A percentile compares a stretch with the other conserved stretches of the same genome.
These are phyloP conservation scores for Isatis tinctoria DNA, from an alignment of 345 rosid species.

Conservation along the genomic window DNA sequence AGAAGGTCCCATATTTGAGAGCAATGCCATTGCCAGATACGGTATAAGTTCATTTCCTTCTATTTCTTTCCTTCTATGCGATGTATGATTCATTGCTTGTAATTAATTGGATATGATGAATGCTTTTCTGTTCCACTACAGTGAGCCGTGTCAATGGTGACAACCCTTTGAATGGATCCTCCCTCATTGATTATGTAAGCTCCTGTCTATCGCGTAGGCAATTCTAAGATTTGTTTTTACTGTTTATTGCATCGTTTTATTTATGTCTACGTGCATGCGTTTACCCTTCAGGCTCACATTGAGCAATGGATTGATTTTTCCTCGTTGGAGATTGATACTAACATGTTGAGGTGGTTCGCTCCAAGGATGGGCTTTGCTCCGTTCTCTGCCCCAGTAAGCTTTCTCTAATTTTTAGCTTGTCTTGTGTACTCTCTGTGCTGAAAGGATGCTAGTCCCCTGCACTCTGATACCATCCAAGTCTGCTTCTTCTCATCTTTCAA, in stretches of 20 bases:
- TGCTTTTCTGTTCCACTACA: slow-evolving; percentile 27
- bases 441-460: not conserved
- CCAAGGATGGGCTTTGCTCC: slow-evolving; percentile 57
- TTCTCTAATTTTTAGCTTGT: not conserved
- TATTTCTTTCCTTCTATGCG: not conserved
- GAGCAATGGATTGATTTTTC: slow-evolving; percentile 98
- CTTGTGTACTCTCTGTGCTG: not conserved
- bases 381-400: slow-evolving; percentile 75
- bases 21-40: slow-evolving; percentile 94
- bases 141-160: slow-evolving; percentile 70
- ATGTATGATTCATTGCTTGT: not conserved
- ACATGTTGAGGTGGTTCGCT: slow-evolving; percentile 49
- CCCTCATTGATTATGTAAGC: slow-evolving; percentile 72
- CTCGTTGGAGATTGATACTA: slow-evolving; percentile 68
- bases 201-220: not conserved
- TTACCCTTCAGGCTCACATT: slow-evolving; percentile 55
- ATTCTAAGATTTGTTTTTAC: not conserved
- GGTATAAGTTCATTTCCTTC: slow-evolving; percentile 40
- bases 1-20: slow-evolving; percentile 82
- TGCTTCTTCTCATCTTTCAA: not conserved
- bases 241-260: not conserved
- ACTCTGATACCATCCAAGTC: not conserved
- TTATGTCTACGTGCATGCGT: not conserved
- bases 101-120: not conserved
- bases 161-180: slow-evolving; percentile 58